These are phyloP conservation scores for Aspergillus proliferans DNA, from an alignment of 2,329 filamentous ascomycete species.

Conservation along the genomic window DNA sequence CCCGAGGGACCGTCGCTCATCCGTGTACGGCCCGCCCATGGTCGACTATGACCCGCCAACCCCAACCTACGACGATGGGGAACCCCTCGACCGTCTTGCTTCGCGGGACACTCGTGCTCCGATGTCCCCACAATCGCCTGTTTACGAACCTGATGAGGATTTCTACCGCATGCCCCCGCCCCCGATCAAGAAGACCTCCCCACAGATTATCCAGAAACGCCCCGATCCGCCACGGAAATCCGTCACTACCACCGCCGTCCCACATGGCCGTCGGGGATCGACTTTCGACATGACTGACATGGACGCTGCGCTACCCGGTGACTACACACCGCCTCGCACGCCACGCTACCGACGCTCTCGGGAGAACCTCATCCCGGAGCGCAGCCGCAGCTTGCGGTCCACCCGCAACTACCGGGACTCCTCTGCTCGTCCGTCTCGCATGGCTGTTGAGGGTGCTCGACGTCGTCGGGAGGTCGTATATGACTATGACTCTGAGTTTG, in stretches of 20 bases:
- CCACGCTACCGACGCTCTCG: slow-evolving; percentile 22
- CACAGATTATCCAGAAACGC: slow-evolving; percentile 32
- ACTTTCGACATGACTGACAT: slow-evolving; percentile 31
- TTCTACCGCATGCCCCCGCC: slow-evolving; percentile 40
- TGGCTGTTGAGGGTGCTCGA: slow-evolving; percentile 29
- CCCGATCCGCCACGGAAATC: slow-evolving; percentile 27
- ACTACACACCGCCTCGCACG: slow-evolving; percentile 2
- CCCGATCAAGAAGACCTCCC: slow-evolving; percentile 22
- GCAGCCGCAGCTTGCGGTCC: slow-evolving; percentile 27
- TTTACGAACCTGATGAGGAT: slow-evolving; percentile 33
- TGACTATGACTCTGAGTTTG: slow-evolving; percentile 12
- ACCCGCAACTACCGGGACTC: slow-evolving; percentile 28
- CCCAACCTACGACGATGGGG: slow-evolving; percentile 24
- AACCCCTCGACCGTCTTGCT: slow-evolving; percentile 21
- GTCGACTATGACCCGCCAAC: slow-evolving; percentile 27
- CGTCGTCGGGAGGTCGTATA: slow-evolving; percentile 29
- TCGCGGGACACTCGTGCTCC: slow-evolving; percentile 26
- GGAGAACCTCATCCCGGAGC: slow-evolving; percentile 27
- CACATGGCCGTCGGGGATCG: slow-evolving; percentile 25
- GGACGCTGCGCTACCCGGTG: slow-evolving; percentile 25
- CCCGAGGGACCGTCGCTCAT: slow-evolving; percentile 24
- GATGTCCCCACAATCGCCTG: slow-evolving; percentile 18
- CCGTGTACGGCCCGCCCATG: slow-evolving; percentile 29
- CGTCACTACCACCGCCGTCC: slow-evolving; percentile 22
- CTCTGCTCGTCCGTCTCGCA: slow-evolving; percentile 19